Percentiles rank a stretch among this genome's conserved stretches.
These are phyloP conservation scores for Dioscorea dumetorum DNA, from an alignment of 106 monocot species.

Conservation along the genomic window DNA sequence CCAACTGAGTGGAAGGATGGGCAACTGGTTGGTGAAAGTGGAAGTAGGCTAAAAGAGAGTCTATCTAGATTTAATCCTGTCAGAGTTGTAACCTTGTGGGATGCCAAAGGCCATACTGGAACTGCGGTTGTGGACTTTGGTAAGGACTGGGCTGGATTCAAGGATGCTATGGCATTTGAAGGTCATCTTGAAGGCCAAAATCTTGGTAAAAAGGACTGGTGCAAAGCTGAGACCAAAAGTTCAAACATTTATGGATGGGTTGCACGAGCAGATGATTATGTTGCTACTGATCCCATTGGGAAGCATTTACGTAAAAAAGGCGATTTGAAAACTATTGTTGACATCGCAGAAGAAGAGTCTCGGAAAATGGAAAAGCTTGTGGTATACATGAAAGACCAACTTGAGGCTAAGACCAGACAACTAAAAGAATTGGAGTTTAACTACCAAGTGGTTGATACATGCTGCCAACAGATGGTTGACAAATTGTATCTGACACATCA, in stretches of 20 bases:
- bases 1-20: slow-evolving; percentile 40
- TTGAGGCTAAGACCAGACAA: slow-evolving; percentile 29
- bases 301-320: slow-evolving; percentile 52
- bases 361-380: slow-evolving; percentile 42
- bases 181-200: slow-evolving; percentile 45
- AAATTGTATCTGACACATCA: slow-evolving; percentile 17
- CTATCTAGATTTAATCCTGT: slow-evolving; percentile 58
- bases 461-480: slow-evolving; percentile 37
- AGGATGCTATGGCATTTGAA: slow-evolving; percentile 80
- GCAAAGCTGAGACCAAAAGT: background rate
- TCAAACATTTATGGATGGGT: slow-evolving; percentile 57
- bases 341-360: slow-evolving; percentile 31
- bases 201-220: slow-evolving; percentile 56
- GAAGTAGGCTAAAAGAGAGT: slow-evolving; percentile 30
- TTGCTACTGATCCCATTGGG: slow-evolving; percentile 26
- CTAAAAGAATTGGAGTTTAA: slow-evolving; percentile 35
- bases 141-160: slow-evolving; percentile 73
- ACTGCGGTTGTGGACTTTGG: slow-evolving; percentile 56
- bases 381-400: slow-evolving; percentile 27
- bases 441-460: slow-evolving; percentile 11
- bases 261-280: slow-evolving; percentile 55
- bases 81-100: slow-evolving; percentile 45
- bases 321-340: slow-evolving; percentile 53
- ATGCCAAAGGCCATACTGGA: slow-evolving; percentile 29
- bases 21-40: slow-evolving; percentile 34